phyloP scores from a whole-genome alignment of 306 rosid species.

The Cucurbita pepo region DNA sequence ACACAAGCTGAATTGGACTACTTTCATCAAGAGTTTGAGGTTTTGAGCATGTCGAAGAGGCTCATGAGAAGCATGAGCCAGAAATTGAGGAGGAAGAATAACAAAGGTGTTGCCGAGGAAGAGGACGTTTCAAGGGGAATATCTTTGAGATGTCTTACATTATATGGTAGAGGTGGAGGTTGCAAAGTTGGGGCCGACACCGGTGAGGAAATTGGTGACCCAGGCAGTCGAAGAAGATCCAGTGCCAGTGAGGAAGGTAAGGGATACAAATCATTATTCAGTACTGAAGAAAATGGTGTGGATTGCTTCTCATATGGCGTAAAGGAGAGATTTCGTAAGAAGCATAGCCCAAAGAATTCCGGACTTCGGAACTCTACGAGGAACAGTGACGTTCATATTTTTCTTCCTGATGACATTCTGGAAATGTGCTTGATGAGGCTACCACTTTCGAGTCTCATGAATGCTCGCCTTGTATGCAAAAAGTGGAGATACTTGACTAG shows the following conservation, averaged over 20 bases:
- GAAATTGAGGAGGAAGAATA: conserved; percentile 59
- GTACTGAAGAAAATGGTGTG: conserved; percentile 52
- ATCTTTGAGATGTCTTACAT: conserved; percentile 59
- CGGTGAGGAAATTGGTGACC: conserved; percentile 61
- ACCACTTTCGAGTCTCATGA: conserved; percentile 74
- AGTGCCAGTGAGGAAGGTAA: conserved; percentile 83
- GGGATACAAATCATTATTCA: conserved; percentile 56
- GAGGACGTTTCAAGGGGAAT: conserved; percentile 50
- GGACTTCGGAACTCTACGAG: conserved; percentile 43
- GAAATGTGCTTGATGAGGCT: conserved; percentile 96
- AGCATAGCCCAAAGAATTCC: conserved; percentile 38
- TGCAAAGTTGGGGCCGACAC: conserved; percentile 99
- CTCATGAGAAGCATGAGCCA: conserved; percentile 86
- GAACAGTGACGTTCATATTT: conserved; percentile 51
- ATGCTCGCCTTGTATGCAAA: conserved; percentile 94
- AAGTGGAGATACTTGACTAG: conserved; percentile 80
- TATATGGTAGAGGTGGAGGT: conserved; percentile 82
- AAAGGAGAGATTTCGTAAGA: conserved; percentile 79
- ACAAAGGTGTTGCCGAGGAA: conserved; percentile 39
- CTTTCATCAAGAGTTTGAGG: conserved; percentile 39
- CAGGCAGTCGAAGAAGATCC: conserved; percentile 67
- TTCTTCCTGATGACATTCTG: conserved; percentile 93
- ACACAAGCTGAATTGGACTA: conserved; percentile 41
- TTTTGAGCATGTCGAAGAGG: conserved; percentile 68
- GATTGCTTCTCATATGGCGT: conserved; percentile 89